Percentiles rank a stretch among this genome's conserved stretches.
Conservation (phyloP, 305 asterid species). For the Solanum hybrid region DNA sequence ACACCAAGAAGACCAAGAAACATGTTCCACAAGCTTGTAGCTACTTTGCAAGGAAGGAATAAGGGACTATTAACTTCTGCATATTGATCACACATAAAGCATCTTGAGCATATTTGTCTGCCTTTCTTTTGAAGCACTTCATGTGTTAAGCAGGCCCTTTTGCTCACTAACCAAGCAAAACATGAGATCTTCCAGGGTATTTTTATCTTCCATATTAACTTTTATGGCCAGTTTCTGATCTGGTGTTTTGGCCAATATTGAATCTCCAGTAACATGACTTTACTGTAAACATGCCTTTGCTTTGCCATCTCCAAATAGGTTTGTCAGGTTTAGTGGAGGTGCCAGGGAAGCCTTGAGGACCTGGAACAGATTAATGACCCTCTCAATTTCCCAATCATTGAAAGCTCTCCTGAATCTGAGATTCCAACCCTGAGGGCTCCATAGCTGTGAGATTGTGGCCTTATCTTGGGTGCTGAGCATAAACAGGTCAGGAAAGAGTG, state of each 20-base stretch:
- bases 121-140: not conserved
- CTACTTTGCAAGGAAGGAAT: not conserved
- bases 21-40: not conserved
- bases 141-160: not conserved
- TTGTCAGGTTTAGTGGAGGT: not conserved
- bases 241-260: not conserved
- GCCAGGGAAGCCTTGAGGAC: not conserved
- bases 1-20: not conserved
- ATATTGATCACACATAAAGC: not conserved
- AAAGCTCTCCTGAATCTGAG: not conserved
- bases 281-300: not conserved
- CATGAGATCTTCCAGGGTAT: not conserved
- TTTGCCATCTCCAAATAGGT: not conserved
- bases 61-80: not conserved
- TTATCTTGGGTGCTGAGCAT: not conserved
- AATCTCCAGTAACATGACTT: not conserved
- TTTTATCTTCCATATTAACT: not conserved
- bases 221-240: not conserved
- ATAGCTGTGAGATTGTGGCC: not conserved
- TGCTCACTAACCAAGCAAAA: not conserved
- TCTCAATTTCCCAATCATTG: not conserved
- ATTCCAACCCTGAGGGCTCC: not conserved
- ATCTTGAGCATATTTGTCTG: not conserved
- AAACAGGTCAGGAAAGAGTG: not conserved
- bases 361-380: not conserved